Percentiles rank a stretch among this genome's conserved stretches.
Conservation (phyloP, 352 stramenopile genomes). For the Phytophthora pseudosyringae region DNA sequence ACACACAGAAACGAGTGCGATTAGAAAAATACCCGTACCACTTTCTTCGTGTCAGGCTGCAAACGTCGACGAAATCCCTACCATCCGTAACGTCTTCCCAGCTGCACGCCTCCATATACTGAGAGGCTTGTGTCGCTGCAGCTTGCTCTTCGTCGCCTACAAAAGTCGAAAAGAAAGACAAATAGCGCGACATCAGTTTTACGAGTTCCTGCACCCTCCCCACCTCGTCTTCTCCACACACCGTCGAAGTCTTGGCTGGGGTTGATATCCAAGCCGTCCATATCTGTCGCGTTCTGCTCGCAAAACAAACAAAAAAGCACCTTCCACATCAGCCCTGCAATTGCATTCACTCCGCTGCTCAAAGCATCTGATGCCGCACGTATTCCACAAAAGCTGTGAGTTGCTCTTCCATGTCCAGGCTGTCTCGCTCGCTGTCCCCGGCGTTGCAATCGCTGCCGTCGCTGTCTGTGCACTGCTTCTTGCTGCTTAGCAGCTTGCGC, state of each 20-base stretch:
- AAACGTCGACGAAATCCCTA: slow-evolving; percentile 19
- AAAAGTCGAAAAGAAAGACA: not conserved
- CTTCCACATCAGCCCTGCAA: slow-evolving; percentile 10
- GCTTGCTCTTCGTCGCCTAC: slow-evolving; percentile 29
- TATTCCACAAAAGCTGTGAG: slow-evolving; percentile 70
- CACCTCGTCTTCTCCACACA: slow-evolving; percentile 13
- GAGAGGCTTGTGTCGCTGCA: slow-evolving; percentile 25
- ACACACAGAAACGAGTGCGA: slow-evolving; percentile 26
- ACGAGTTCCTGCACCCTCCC: not conserved
- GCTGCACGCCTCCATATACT: slow-evolving; percentile 37
- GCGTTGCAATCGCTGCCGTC: slow-evolving; percentile 35
- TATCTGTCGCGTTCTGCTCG: slow-evolving; percentile 53
- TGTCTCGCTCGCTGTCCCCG: slow-evolving; percentile 37
- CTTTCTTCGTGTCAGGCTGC: slow-evolving; percentile 10
- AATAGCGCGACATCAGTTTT: slow-evolving; percentile 11
- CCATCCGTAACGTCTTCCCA: slow-evolving; percentile 47
- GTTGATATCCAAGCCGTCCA: slow-evolving; percentile 67
- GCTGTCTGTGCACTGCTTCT: slow-evolving; percentile 31
- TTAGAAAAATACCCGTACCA: slow-evolving; percentile 18
- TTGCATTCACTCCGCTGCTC: not conserved
- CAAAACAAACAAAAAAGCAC: not conserved
- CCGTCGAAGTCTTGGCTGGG: slow-evolving; percentile 71
- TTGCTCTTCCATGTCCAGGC: slow-evolving; percentile 51
- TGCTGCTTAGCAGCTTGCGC: slow-evolving; percentile 27
- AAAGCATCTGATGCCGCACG: slow-evolving; percentile 35